Base-by-base conservation (phyloP, 164 flowering plant species). In the Berberis vulgaris region DNA sequence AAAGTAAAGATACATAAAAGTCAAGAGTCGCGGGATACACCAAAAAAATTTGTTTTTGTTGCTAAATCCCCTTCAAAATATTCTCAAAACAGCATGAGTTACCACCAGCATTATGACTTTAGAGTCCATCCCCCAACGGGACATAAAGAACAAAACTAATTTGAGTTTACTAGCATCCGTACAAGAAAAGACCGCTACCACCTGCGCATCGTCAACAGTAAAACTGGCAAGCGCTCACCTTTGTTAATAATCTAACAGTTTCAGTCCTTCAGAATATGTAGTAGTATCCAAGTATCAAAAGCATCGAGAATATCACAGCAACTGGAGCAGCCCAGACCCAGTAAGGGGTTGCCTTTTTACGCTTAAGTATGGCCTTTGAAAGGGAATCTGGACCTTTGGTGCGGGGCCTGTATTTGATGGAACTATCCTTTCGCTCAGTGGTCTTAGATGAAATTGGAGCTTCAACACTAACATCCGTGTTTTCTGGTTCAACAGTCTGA, bases 301-400 rank as follows among this genome's bases (percentile, higher is more conserved):
- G 71, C 62, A 82, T 38, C 64, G 77, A 52, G 7, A 72, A 68
- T 2, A 71, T 5, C n/a, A 75, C 39, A 61, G 77, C 71, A 61
- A 81, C 84, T 40, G 83, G 79, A 59, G 81, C 79, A 59, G 75
- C 89, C 68, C 81, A 93, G 10, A 76, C 10, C 94, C 83, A 88
- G 68, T 93, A 85, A 66, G 85, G 76, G 3, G 73, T 62, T 0
- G 88, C 68, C 77, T 86, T 85, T 58, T 85, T 90, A 61, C 85
- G 77, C 75, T 78, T 88, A 26, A 84, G 79, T 54, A 84, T 77
- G 55, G 69, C 81, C 68, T 76, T 93, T 3, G 90, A 86, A 49
- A 79, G 78, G 1, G 89, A 57, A n/a, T 80, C 92, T 8, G 70
- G 65, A 13, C 80, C 87, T 73, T 67, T 87, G 0, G 70, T 1